These are phyloP conservation scores for Erucastrum elatum DNA, from an alignment of 345 rosid species.

Conservation along the genomic window DNA sequence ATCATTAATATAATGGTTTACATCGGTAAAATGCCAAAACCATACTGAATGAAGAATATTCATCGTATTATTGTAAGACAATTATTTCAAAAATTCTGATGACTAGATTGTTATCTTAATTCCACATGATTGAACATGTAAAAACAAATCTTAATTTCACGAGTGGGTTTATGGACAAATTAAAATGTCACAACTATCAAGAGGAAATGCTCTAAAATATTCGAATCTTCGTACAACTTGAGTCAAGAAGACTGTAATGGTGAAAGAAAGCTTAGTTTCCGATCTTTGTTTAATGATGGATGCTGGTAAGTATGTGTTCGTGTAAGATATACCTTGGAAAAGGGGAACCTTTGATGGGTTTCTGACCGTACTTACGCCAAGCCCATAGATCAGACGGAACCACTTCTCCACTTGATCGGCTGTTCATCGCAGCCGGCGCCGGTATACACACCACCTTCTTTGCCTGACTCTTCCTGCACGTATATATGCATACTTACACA, in stretches of 20 bases:
- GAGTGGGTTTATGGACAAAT: background rate
- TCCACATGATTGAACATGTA: background rate
- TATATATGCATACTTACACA: conserved; percentile 1
- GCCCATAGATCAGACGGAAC: conserved; percentile 99
- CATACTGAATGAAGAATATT: background rate
- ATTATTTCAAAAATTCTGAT: background rate
- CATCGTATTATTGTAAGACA: background rate
- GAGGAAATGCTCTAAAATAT: conserved; percentile 6
- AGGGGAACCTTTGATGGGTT: conserved; percentile 94
- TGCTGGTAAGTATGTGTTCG: background rate
- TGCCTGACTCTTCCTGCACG: conserved; percentile 68
- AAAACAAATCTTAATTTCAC: background rate
- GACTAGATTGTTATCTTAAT: background rate
- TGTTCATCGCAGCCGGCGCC: conserved; percentile 80
- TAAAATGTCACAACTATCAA: background rate
- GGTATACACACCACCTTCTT: conserved; percentile 86
- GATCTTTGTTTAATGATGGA: background rate
- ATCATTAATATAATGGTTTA: background rate
- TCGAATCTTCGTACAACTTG: conserved; percentile 27
- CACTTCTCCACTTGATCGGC: conserved; percentile 77
- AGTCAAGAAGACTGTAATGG: conserved; percentile 2
- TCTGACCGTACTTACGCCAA: conserved; percentile 97
- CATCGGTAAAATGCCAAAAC: background rate
- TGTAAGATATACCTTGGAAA: conserved; percentile 69
- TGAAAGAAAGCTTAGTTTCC: background rate